A percentile compares a stretch with the other conserved stretches of the same genome.
Conservation (phyloP, 306 rosid genomes). For the Lathyrus oleraceus region DNA sequence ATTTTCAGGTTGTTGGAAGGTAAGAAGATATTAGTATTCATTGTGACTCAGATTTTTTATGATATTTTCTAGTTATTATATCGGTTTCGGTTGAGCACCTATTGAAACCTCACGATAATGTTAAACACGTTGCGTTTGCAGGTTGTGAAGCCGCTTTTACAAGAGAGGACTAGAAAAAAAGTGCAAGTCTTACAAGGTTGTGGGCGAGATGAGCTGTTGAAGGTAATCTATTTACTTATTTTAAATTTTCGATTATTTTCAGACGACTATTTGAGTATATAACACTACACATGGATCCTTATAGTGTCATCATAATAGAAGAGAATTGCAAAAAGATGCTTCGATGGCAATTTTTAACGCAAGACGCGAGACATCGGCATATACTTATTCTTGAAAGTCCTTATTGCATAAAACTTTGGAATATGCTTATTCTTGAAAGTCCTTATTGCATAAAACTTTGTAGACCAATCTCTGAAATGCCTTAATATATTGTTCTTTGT, state of each 20-base stretch:
- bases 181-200: constrained; percentile 80
- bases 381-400: neutral
- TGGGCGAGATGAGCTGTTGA: constrained; percentile 86
- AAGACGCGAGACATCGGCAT: neutral
- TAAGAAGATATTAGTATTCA: constrained; percentile 37
- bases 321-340: neutral
- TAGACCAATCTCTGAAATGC: too few species aligned
- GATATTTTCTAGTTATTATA: constrained; percentile 9
- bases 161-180: constrained; percentile 90
- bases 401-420: neutral
- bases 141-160: constrained; percentile 98
- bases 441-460: neutral
- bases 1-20: constrained; percentile 99
- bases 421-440: neutral
- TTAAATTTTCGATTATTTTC: neutral
- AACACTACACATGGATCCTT: neutral
- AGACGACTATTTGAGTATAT: neutral
- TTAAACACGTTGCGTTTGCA: constrained; percentile 37
- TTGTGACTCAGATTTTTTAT: constrained; percentile 18
- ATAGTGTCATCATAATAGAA: neutral
- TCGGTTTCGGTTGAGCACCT: constrained; percentile 17
- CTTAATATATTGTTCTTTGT: constrained; percentile 12
- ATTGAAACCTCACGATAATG: constrained; percentile 10
- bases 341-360: neutral
- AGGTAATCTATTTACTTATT: constrained; percentile 48